Base-by-base conservation (phyloP, 1,139 yeast genomes). In the Geotrichum bryndzae region DNA sequence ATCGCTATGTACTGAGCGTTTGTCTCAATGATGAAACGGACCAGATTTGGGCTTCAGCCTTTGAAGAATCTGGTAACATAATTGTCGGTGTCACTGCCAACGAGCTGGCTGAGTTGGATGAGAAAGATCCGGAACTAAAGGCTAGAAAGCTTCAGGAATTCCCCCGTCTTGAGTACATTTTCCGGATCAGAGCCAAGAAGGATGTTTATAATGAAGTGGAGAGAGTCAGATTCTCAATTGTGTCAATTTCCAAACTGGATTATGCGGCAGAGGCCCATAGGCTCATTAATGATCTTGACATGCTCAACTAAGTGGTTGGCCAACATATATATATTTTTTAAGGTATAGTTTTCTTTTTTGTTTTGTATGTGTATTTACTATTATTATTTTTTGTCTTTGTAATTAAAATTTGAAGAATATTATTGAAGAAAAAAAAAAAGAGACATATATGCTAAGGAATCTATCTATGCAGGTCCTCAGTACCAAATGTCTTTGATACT, bases 11-110 rank as follows among this genome's bases (percentile, higher is more conserved):
- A 62, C 74, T 92, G 68, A 85, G 87, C 29, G 76, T 86, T 59
- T 83, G 90, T 2, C 82, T 91, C 13, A 81, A 85, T 72, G 99
- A 95, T 74, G 80, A 81, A 64, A 81, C 96, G 2, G 96, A 92
- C 31, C 94, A 88, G 73, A 76, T 91, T 65, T 91, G 97, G 96
- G 77, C 89, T 46, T 87, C 96, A 0, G 79, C 89, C 62, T 95
- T 95, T 72, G 96, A 94, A 73, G 94, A 87, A 46, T 88, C 87
- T 67, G 98, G 96, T 0, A 80, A 79, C 56, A 79, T 79, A 66
- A 75, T 95, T 56, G 76, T 94, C 61, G 94, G 91, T 2, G 76
- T 80, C 54, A 76, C 84, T 45, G 99, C 98, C 0, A 80, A 83
- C 56, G 90, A 88, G 57, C 76, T 92, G 65, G 75, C 81, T 61